Base-by-base conservation (phyloP, 768 basidiomycete species). In the Auricularia sp. region DNA sequence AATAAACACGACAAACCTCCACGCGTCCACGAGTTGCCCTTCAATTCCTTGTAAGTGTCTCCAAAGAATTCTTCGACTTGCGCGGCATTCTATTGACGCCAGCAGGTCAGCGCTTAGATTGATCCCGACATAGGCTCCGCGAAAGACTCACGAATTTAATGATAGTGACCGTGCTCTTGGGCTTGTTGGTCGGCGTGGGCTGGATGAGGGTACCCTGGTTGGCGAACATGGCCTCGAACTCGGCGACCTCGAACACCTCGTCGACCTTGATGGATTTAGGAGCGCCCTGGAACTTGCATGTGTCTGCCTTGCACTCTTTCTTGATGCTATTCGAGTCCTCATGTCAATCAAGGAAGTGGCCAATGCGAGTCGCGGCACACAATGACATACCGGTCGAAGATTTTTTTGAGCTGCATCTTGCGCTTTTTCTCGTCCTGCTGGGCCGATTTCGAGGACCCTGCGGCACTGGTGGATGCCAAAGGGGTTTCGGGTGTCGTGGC, bases 401-500 rank as follows among this genome's bases (percentile, higher is more conserved):
- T 72, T 67, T 77, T 77, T 69, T 78, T 78, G 10, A 78, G 66
- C 66, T 74, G 74, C 63, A 76, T 67, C 64, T 77, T 76, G 39
- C 71, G 67, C 66, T 77, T 78, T 66, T 79, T 79, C 64, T 77
- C 77, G 3, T 77, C 76, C 1, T 70, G 72, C 65, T 79, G 77
- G 36, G 61, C 56, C 4, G 70, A 66, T 29, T 29, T 29, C 29
- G 29, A 29, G 29, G 29, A 29, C 29, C 29, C 12, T 42, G 39
- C 1, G 71, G 64, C 16, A 70, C 70, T 39, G 71, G 63, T 3
- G 71, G 64, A 42, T 14, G 39, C 39, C 8, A 42, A 3, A 42
- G 39, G 39, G 8, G 39, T 14, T 7, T 42, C 39, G 39, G 29
- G 29, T 29, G 29, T 29, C 29, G 8, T 42, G 12, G 39, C 39